Evolutionary conservation across 768 basidiomycete species (phyloP), one percentile per base, ranked within the genome.

Genomic region (Psilocybe cubensis): DNA sequence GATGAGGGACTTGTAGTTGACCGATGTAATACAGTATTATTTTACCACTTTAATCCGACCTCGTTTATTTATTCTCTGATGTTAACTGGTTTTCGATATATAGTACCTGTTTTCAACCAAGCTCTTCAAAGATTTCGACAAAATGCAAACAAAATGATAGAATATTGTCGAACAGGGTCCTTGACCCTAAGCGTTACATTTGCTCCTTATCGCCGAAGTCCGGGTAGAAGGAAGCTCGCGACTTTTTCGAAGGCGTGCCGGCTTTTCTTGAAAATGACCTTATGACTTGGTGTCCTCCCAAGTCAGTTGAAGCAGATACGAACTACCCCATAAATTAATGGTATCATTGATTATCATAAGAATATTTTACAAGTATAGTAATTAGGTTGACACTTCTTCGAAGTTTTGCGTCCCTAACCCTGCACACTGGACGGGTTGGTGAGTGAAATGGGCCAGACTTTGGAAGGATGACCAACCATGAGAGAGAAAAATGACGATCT

Each of bases 351-450:
- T 53, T 56, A 55, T 41, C 10, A 55, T 56, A 60, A 54, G 33
- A 60, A 60, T 65, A 60, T 64, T 48, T 59, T 62, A 64, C 58
- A 61, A 33, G 47, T 63, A 58, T 46, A 43, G 44, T 59, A 60
- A 38, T 35, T 38, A 45, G 25, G 18, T n/a, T 20, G 25, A 29
- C 28, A 24, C n/a, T 43, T 24, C 29, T 18, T 51, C n/a, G n/a
- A n/a, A n/a, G 5, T 41, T 24, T 20, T 12, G 23, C 11, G 17
- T 46, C 44, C 44, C 23, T 25, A 24, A 46, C 44, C 44, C 23
- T 46, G 11, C 27, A 12, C 10, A 12, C 9, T 17, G 23, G 4
- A 46, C 17, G 11, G 24, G 14, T 3, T 12, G 23, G 25, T 17
- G 20, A 48, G 23, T 23, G 23, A 12, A 23, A 11, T 38, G 20